Percentiles rank a stretch among this genome's conserved stretches.
Evolutionary conservation across 176 grass and related monocot species (phyloP).

Genomic region (Triticum turgidum): DNA sequence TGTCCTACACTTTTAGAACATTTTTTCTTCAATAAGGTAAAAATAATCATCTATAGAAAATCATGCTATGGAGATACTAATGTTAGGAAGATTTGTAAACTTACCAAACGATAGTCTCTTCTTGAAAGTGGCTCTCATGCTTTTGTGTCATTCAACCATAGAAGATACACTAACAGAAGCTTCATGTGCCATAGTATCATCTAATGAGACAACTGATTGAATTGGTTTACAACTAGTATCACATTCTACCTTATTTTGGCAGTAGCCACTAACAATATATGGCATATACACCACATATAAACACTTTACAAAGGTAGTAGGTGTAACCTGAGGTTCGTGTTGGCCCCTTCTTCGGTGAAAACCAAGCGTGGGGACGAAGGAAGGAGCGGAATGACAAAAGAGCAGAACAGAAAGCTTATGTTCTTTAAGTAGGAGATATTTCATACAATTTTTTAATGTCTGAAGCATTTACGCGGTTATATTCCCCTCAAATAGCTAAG

Average conservation of each 20-base stretch:
- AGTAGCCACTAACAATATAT: slow-evolving; percentile 75
- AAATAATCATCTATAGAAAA: neutral
- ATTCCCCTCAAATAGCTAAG: neutral
- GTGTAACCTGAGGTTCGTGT: slow-evolving; percentile 84
- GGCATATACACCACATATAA: slow-evolving; percentile 77
- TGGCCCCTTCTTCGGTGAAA: slow-evolving; percentile 73
- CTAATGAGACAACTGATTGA: slow-evolving; percentile 39
- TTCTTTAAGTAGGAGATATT: neutral
- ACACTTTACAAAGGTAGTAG: slow-evolving; percentile 81
- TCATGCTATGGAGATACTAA: slow-evolving; percentile 12
- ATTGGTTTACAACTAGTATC: slow-evolving; percentile 45
- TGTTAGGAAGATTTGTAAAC: slow-evolving; percentile 16
- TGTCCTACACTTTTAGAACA: neutral
- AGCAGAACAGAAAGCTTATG: too few species aligned
- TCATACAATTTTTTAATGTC: neutral
- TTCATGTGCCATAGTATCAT: slow-evolving; percentile 51
- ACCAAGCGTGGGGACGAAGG: neutral
- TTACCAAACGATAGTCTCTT: slow-evolving; percentile 89
- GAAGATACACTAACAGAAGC: slow-evolving; percentile 60
- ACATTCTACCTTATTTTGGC: slow-evolving; percentile 61
- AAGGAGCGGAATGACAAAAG: too few species aligned
- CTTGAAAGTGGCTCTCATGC: slow-evolving; percentile 79
- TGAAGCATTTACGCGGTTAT: neutral
- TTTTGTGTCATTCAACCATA: slow-evolving; percentile 80
- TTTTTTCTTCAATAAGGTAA: slow-evolving; percentile 6